Evolutionary conservation across 495 filamentous ascomycete species (phyloP), one percentile per base, ranked within the genome.

Genomic region (Filosporella fistucella): DNA sequence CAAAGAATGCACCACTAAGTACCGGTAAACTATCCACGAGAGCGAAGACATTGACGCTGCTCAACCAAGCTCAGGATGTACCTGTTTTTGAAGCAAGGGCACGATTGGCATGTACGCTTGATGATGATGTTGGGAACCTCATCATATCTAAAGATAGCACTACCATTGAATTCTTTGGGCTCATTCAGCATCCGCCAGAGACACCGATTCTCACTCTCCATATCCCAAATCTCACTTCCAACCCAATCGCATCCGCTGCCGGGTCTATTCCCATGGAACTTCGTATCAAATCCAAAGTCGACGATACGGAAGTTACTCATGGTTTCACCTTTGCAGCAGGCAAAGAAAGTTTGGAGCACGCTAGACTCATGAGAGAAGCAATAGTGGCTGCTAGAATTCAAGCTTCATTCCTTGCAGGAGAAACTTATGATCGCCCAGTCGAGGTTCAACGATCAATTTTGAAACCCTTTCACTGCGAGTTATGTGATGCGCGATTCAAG

Each of bases 401-500:
- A 8, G 2, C 7, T 8, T 18, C 23, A 12, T n/a, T 37, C 17
- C 34, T 13, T 11, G 21, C 18, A n/a, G 13, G 18, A 10, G 12
- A 32, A 10, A 13, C 2, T 37, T 33, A 28, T 18, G 18, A 21
- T 24, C 11, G 35, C 35, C 30, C 29, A 4, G 16, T 5, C 3
- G 21, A 23, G 12, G 20, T 11, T 13, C 14, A 51, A 22, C 2
- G 14, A 7, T 18, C 36, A 25, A 34, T 13, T 18, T 14, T 12
- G 16, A 69, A 64, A 40, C 45, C 59, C 0, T 72, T 30, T 23
- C 55, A 59, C 12, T 80, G 76, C 47, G 62, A 69, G 4, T 70
- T 63, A 14, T 80, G 76, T 41, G 70, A 68, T 11, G 63, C 61
- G 6, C 52, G 55, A 18, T 80, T 69, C 68, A 77, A 75, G 47